Conservation (phyloP, 2,329 filamentous ascomycete species). For the Colletotrichum lentis region DNA sequence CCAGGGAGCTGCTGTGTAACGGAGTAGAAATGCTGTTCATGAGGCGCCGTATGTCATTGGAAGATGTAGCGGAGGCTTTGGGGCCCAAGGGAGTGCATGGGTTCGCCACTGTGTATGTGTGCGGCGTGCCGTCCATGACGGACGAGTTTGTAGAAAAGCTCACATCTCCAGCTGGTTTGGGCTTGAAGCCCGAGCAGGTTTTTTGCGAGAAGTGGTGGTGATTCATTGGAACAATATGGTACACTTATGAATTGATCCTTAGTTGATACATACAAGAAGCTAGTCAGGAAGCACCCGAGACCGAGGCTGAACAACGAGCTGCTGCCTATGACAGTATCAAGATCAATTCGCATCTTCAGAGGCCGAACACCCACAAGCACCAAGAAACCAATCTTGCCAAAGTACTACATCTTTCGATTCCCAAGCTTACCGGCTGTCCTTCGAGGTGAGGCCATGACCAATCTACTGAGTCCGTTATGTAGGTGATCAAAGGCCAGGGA, state of each 20-base stretch:
- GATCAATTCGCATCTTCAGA: background rate
- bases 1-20: conserved; percentile 6
- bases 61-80: conserved; percentile 54
- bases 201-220: conserved; percentile 53
- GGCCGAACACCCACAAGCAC: background rate
- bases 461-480: too few species aligned
- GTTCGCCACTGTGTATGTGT: conserved; percentile 68
- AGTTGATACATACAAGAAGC: background rate
- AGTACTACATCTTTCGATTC: too few species aligned
- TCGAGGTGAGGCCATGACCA: background rate
- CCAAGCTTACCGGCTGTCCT: background rate
- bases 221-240: background rate
- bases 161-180: conserved; percentile 43
- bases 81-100: conserved; percentile 45
- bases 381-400: background rate
- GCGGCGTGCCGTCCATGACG: conserved; percentile 74
- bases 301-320: background rate
- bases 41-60: conserved; percentile 52
- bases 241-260: background rate
- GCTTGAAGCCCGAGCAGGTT: conserved; percentile 44
- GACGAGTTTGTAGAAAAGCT: conserved; percentile 67
- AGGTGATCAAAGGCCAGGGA: background rate
- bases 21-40: conserved; percentile 44
- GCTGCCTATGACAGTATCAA: background rate
- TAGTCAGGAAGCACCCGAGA: background rate